A percentile compares a stretch with the other conserved stretches of the same genome.
Conservation (phyloP, 257 asterid species). For the Salvia hispanica region DNA sequence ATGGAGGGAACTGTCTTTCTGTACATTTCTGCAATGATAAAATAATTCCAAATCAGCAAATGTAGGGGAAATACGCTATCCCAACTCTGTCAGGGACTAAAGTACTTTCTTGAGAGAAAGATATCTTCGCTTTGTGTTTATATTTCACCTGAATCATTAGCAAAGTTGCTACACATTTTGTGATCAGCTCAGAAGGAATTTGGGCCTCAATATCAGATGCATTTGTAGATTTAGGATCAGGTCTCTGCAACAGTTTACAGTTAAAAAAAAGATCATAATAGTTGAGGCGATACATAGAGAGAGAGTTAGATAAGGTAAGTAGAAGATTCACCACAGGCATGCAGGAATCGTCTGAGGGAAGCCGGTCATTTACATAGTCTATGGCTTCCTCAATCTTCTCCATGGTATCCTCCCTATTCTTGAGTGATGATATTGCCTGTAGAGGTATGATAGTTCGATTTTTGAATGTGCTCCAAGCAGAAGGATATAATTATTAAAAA, state of each 20-base stretch:
- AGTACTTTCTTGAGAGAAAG: too few relatives aligned
- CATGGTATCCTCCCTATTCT: conserved; percentile 46
- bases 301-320: background rate
- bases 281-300: background rate
- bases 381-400: conserved; percentile 77
- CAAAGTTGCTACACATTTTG: conserved; percentile 77
- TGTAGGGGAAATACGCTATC: background rate
- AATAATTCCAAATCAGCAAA: background rate
- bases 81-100: background rate
- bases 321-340: conserved; percentile 43
- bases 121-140: background rate
- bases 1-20: conserved; percentile 92
- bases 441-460: conserved; percentile 2
- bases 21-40: conserved; percentile 76
- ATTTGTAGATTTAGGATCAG: conserved; percentile 47
- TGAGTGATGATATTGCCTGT: conserved; percentile 73
- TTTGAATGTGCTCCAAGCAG: background rate
- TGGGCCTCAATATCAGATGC: conserved; percentile 55
- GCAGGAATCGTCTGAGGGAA: conserved; percentile 44
- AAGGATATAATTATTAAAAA: conserved; percentile 2
- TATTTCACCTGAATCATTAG: conserved; percentile 82
- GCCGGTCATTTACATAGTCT: conserved; percentile 55
- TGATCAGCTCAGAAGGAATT: conserved; percentile 75
- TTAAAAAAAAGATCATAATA: conserved; percentile 2
- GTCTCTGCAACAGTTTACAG: conserved; percentile 47